phyloP scores from a whole-genome alignment of 441 rosid genomes.

The Rhodomyrtus psidioides region DNA sequence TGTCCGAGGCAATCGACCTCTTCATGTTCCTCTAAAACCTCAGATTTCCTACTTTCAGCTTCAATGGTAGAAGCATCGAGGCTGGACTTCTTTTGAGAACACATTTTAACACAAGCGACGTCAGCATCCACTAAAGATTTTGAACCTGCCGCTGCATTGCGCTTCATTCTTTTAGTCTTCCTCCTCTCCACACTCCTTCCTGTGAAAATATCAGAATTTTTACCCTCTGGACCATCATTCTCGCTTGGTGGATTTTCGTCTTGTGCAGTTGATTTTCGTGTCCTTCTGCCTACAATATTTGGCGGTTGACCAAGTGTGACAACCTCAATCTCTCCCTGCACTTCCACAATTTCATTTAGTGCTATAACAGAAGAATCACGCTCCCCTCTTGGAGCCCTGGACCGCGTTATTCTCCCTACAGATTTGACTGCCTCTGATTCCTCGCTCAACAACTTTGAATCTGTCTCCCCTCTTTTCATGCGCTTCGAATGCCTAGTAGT shows the following conservation, averaged over 20 bases:
- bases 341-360: not conserved
- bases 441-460: not conserved
- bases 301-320: not conserved
- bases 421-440: not conserved
- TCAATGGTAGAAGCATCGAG: not conserved
- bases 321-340: not conserved
- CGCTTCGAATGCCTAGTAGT: slow-evolving; percentile 8
- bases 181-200: not conserved
- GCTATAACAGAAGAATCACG: not conserved
- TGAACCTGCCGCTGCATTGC: not conserved
- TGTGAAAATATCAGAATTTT: not conserved
- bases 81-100: not conserved
- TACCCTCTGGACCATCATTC: not conserved
- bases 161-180: not conserved
- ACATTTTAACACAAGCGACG: not conserved
- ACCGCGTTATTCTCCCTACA: slow-evolving; percentile 12
- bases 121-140: not conserved
- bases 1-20: not conserved
- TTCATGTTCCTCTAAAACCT: not conserved
- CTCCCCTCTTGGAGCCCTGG: not conserved
- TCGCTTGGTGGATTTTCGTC: not conserved
- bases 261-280: not conserved
- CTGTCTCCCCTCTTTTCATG: not conserved
- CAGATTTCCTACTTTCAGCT: not conserved
- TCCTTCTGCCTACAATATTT: not conserved